These are phyloP conservation scores for Parascedosporium putredinis DNA, from an alignment of 2,329 filamentous ascomycete genomes.

Conservation along the genomic window DNA sequence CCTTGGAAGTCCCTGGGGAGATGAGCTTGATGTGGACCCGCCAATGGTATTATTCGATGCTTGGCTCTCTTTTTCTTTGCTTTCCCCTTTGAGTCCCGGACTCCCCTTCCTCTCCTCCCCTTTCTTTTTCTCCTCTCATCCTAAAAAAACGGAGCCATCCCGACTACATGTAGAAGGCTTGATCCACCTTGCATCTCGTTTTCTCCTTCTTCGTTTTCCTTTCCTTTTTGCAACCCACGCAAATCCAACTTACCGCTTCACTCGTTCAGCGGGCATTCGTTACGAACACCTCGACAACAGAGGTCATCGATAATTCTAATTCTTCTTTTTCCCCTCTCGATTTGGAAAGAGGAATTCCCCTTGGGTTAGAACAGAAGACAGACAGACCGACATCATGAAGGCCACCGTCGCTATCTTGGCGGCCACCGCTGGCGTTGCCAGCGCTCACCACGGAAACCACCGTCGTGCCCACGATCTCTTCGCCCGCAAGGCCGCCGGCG, in stretches of 20 bases:
- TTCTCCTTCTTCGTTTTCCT: constrained; percentile 19
- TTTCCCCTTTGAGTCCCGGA: neutral
- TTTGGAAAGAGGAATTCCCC: too few species aligned
- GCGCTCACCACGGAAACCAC: constrained; percentile 35
- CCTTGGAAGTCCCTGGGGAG: constrained; percentile 4
- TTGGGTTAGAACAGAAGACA: constrained; percentile 12
- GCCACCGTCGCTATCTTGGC: constrained; percentile 56
- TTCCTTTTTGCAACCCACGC: constrained; percentile 24
- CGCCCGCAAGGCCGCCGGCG: constrained; percentile 29
- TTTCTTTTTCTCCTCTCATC: constrained; percentile 3
- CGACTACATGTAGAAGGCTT: constrained; percentile 2
- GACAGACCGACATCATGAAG: constrained; percentile 56
- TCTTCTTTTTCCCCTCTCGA: constrained; percentile 3
- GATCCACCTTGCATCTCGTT: constrained; percentile 1
- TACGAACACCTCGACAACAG: constrained; percentile 22
- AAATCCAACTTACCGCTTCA: constrained; percentile 63
- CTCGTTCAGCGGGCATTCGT: constrained; percentile 81
- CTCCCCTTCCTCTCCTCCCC: constrained; percentile 3
- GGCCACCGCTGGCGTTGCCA: constrained; percentile 46
- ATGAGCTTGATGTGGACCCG: neutral
- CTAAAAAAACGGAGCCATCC: constrained; percentile 2
- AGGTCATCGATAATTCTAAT: constrained; percentile 15
- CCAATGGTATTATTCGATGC: constrained; percentile 1
- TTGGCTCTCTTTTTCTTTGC: constrained; percentile 2
- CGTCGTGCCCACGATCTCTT: constrained; percentile 54